phyloP scores from a whole-genome alignment of 768 basidiomycete genomes.

The Leccinellum albellum region DNA sequence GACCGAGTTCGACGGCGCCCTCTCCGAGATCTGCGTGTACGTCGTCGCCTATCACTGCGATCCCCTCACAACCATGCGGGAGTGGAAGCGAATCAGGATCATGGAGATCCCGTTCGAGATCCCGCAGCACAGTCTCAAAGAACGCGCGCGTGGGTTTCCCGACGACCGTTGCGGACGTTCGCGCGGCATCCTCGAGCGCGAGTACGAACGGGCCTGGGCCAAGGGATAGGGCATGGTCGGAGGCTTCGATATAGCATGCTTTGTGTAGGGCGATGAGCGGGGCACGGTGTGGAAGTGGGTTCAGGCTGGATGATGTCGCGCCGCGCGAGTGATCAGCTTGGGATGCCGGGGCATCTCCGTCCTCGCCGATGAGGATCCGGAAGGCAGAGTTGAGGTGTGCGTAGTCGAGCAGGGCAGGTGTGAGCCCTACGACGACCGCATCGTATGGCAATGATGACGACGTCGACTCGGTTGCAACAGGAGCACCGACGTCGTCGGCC shows the following conservation, averaged over 20 bases:
- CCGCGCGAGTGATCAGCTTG: background rate
- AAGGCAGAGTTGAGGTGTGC: constrained; percentile 60
- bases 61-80: constrained; percentile 13
- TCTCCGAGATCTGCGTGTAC: constrained; percentile 59
- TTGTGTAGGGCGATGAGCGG: constrained; percentile 60
- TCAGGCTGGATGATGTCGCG: background rate
- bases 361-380: constrained; percentile 52
- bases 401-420: constrained; percentile 51
- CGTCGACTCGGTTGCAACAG: background rate
- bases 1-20: constrained; percentile 55
- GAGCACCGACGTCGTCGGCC: background rate
- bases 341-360: constrained; percentile 1
- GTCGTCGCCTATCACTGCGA: constrained; percentile 65
- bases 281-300: background rate
- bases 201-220: constrained; percentile 70
- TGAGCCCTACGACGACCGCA: constrained; percentile 61
- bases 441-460: constrained; percentile 35
- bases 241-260: constrained; percentile 46
- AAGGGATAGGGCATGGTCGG: constrained; percentile 50
- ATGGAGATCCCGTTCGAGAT: constrained; percentile 31
- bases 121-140: constrained; percentile 53
- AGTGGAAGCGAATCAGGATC: too few relatives aligned
- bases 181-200: constrained; percentile 55
- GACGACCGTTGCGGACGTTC: constrained; percentile 47
- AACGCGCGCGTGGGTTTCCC: constrained; percentile 63